Base-by-base conservation (phyloP, 805 yeast species). In the Cyberlindnera subsufficiens region DNA sequence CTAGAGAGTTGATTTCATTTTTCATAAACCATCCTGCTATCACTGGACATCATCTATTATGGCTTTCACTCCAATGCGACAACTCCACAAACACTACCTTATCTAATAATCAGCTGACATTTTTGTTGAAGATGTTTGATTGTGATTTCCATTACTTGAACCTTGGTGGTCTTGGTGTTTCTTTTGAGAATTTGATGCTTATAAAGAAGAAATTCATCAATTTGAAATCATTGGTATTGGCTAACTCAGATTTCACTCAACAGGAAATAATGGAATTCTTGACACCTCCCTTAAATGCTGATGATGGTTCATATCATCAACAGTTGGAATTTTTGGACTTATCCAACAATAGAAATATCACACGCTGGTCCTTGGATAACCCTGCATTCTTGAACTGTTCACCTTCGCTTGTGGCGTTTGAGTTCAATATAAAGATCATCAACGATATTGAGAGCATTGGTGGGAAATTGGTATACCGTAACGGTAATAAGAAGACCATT, bases 1-100 rank as follows among this genome's bases (percentile, higher is more conserved):
- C 91, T 4, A 74, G 82, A 50, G 90, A 83, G 32, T 64, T 87
- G 42, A 72, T 85, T 49, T 77, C 77, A 50, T 83, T 87, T 51
- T 68, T 87, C 47, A 72, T 80, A 3, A 73, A 75, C 47, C 95
- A 88, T 64, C 89, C 93, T 0, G 72, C 91, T 2, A 63, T 68
- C 3, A 64, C 69, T 0, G 47, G 66, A 4, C 68, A 72, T 17
- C 67, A 75, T 11, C 64, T 84, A 35, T 69, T 72, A 39, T 84
- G 90, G 90, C 69, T 84, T 18, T 81, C 77, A 45, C 63, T 84
- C 36, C 81, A 78, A 56, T 77, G 75, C 47, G 84, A 81, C 47
- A 69, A 78, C 8, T 77, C 80, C 48, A 78, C 80, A 35, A 80
- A 81, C 4, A 68, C 78, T 6, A 80, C 82, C 1, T 66, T 83